phyloP scores from a whole-genome alignment of 176 grass and related monocot species.

The Phyllostachys edulis region DNA sequence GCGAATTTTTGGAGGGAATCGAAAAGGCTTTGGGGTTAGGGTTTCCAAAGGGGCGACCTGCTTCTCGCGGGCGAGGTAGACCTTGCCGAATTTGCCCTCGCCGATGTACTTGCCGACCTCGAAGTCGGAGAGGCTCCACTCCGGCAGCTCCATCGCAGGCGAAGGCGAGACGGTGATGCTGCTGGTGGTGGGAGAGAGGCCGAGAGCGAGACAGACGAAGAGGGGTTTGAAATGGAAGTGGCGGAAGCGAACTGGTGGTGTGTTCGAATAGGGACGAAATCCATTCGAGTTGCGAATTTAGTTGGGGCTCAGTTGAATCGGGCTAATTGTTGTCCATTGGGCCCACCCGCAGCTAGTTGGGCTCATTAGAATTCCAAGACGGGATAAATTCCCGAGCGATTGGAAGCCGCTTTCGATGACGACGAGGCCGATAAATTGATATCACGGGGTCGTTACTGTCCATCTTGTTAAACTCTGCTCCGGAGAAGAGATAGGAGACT shows the following conservation, averaged over 20 bases:
- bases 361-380: not conserved
- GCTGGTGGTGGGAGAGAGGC: not conserved
- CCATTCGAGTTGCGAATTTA: not conserved
- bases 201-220: not conserved
- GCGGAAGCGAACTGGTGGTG: not conserved
- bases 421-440: not conserved
- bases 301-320: no score
- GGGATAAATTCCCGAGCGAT: not conserved
- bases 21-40: not conserved
- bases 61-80: constrained; percentile 86
- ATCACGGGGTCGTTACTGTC: not conserved
- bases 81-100: constrained; percentile 90
- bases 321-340: no score
- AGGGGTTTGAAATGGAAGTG: constrained; percentile 9
- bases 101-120: constrained; percentile 77
- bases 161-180: not conserved
- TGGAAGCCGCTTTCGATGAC: not conserved
- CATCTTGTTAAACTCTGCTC: not conserved
- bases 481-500: not conserved
- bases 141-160: constrained; percentile 25
- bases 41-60: constrained; percentile 35
- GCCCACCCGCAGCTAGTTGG: no score
- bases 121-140: constrained; percentile 77
- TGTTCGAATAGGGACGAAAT: not conserved
- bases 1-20: not conserved